Base-by-base conservation (phyloP, 2,329 filamentous ascomycete genomes). In the Salinomyces thailandicus region DNA sequence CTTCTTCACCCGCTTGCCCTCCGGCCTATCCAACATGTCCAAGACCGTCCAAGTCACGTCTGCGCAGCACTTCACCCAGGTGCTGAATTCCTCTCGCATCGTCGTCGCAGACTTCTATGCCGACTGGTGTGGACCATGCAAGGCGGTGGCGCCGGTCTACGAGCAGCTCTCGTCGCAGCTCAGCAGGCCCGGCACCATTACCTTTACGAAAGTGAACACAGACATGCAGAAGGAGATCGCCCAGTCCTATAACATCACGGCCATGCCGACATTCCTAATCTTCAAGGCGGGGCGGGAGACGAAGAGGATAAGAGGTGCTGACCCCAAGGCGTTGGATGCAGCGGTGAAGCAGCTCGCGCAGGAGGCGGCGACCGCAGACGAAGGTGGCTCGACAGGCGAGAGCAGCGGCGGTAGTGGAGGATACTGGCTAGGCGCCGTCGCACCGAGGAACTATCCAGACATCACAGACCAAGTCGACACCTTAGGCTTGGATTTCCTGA, bases 61-160 rank as follows among this genome's bases (percentile, higher is more conserved):
- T 29, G 57, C 63, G 9, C 44, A 53, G 26, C 60, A 64, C 48
- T 80, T 93, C 52, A 72, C 69, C 50, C 62, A 66, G 19, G 62
- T 91, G 42, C 70, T 94, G 43, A 72, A 73, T 43, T 76, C 72
- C 37, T 86, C 83, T 20, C 76, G 74, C 47, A 75, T 94, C 41
- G 84, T 96, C 28, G 79, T 96, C 37, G 79, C 81, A 54, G 84
- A 94, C 64, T 95, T 95, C 70, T 89, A 84, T 54, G 85, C 86
- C 53, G 79, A 85, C 54, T 91, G 82, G 79, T 93, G 83, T 56
- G 79, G 68, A 20, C 82, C 85, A 54, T 93, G 85, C 72, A 81
- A 84, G 49, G 71, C 75, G 46, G 86, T 96, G 48, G 82, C 81
- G 5, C 85, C 87, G 13, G 62, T 86, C 44, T 95, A 85, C 66